Evolutionary conservation across 768 basidiomycete species (phyloP).

Genomic region (Chalciporus sphaerocephalus): DNA sequence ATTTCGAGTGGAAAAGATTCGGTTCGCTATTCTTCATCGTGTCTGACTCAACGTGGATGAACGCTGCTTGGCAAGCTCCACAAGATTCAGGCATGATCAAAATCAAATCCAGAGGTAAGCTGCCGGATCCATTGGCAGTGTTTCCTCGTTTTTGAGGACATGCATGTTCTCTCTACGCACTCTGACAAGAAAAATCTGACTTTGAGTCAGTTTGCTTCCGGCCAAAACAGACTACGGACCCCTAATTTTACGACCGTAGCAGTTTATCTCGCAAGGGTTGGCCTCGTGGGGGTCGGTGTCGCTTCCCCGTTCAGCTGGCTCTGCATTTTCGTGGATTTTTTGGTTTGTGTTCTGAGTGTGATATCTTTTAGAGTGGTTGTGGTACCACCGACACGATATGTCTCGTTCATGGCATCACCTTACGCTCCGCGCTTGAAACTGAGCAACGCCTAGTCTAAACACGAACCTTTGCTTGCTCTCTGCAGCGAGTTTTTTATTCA

Average conservation of each 20-base stretch:
- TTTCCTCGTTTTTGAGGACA: constrained; percentile 1
- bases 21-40: not conserved
- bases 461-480: constrained; percentile 29
- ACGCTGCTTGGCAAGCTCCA: not conserved
- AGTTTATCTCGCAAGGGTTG: constrained; percentile 19
- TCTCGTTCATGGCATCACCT: constrained; percentile 23
- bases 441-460: constrained; percentile 24
- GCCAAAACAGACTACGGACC: constrained; percentile 18
- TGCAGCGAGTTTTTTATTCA: constrained; percentile 15
- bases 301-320: constrained; percentile 18
- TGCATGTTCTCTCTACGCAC: constrained; percentile 1
- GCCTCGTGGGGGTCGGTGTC: constrained; percentile 23
- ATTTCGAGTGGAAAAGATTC: not conserved
- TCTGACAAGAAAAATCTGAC: constrained; percentile 8
- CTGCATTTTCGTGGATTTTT: constrained; percentile 23
- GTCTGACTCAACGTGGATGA: not conserved
- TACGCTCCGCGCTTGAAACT: constrained; percentile 28
- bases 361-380: constrained; percentile 25
- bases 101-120: constrained; percentile 6
- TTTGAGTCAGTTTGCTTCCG: constrained; percentile 23
- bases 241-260: constrained; percentile 29
- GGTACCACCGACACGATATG: constrained; percentile 28
- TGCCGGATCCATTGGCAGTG: not conserved
- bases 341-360: constrained; percentile 20
- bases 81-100: not conserved